Evolutionary conservation across 306 rosid genomes (phyloP).

Genomic region (Lotus japonicus): DNA sequence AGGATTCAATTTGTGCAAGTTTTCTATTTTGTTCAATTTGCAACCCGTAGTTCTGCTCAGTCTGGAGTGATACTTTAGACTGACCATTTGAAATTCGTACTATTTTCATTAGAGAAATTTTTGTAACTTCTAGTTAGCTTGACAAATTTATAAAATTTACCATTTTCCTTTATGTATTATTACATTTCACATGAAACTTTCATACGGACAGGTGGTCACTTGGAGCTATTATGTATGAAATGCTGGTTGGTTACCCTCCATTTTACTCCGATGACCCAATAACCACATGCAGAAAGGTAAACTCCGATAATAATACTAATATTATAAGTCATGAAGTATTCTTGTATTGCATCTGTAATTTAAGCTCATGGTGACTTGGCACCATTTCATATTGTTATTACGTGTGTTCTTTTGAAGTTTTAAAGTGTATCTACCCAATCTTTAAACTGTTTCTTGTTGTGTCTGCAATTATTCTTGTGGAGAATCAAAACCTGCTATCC

Average conservation of each 20-base stretch:
- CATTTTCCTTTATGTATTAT: constrained; percentile 8
- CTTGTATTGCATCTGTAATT: constrained; percentile 14
- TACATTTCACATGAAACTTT: constrained; percentile 16
- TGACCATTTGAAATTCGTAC: constrained; percentile 5
- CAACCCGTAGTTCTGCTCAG: constrained; percentile 8
- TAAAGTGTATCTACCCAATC: neutral
- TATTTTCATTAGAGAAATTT: neutral
- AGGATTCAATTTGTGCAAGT: constrained; percentile 7
- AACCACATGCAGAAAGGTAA: constrained; percentile 91
- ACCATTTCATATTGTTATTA: neutral
- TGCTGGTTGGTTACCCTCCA: constrained; percentile 98
- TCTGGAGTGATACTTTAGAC: neutral
- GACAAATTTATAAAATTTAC: neutral
- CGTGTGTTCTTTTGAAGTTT: neutral
- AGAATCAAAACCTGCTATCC: neutral
- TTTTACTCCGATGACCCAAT: constrained; percentile 95
- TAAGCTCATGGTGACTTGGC: constrained; percentile 5
- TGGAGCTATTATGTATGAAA: constrained; percentile 97
- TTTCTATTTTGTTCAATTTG: neutral
- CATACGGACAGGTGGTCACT: constrained; percentile 82
- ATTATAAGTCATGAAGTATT: neutral
- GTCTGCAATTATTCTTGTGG: neutral
- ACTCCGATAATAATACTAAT: neutral
- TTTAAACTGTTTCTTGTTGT: neutral
- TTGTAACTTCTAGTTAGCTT: neutral